phyloP scores from a whole-genome alignment of 768 basidiomycete genomes.

The Tylopilus sp. region DNA sequence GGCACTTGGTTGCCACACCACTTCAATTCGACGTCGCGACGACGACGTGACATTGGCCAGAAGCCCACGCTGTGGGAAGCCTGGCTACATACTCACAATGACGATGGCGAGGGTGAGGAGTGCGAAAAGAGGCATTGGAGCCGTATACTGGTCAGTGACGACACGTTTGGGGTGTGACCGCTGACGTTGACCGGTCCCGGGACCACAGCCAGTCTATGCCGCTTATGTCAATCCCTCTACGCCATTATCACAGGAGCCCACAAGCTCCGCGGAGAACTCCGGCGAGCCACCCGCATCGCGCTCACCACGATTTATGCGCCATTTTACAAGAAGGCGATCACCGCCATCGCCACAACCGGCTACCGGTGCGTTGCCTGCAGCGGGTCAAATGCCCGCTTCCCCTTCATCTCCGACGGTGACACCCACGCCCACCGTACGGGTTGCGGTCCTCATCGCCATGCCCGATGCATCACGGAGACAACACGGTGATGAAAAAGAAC shows the following conservation, averaged over 20 bases:
- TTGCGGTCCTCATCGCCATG: conserved; percentile 47
- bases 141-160: conserved; percentile 24
- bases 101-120: conserved; percentile 10
- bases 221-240: conserved; percentile 15
- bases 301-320: conserved; percentile 12
- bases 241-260: conserved; percentile 4
- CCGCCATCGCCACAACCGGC: conserved; percentile 13
- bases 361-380: conserved; percentile 1
- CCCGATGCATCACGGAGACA: conserved; percentile 21
- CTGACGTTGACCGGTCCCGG: not conserved
- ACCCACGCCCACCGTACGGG: conserved; percentile 27
- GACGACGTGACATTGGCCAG: conserved; percentile 28
- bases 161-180: not conserved
- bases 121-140: conserved; percentile 26
- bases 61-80: conserved; percentile 32
- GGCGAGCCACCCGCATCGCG: conserved; percentile 7
- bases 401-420: conserved; percentile 9
- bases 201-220: conserved; percentile 24
- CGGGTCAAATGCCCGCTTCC: not conserved
- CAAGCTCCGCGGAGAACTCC: conserved; percentile 1
- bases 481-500: conserved; percentile 19
- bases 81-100: conserved; percentile 13
- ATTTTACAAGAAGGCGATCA: conserved; percentile 15
- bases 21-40: conserved; percentile 10
- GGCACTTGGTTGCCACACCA: conserved; percentile 53